Evolutionary conservation across 768 basidiomycete genomes (phyloP), one percentile per base, ranked within the genome.

Genomic region (Daedaleopsis nitida): DNA sequence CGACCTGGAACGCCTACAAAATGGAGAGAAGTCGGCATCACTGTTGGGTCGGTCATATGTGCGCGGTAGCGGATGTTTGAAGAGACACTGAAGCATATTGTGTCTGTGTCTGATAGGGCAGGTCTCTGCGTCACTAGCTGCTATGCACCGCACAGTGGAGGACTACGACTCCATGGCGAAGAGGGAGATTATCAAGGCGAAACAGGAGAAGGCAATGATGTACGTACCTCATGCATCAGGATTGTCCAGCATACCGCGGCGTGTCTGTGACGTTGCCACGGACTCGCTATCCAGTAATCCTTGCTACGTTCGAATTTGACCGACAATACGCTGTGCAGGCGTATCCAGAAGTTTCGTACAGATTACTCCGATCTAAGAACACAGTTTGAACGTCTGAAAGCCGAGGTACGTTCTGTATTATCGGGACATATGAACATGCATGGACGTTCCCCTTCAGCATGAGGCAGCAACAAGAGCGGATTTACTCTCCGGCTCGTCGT

Each of bases 131-230:
- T 95, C 94, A 10, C 80, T 99, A n/a, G 86, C 94, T 27, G 95
- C 94, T 2, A 88, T 98, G 83, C 88, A 92, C 52, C 79, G 97
- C 59, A 95, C 97, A 56, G 88, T 98, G 64, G 96, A 98, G 62
- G 97, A 99, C 71, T 98, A 96, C 70, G 96, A 98, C 68, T 89
- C 91, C 10, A 95, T 98, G 92, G 94, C 92, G 0, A 92, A 89
- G 77, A 83, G 96, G 63, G 97, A 99, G 75, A 94, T 97, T 70
- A 95, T 98, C 55, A 94, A 92, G 67, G 87, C 92, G 48, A 98
- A 97, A 77, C 89, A 95, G 74, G 96, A 98, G 77, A 98, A 98
- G 77, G 97, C 96, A 0, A 83, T 91, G 71, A 89, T 91, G 92
- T 95, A 68, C 68, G 85, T 76, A 14, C 39, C 21, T 59, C 44